Percentiles rank a stretch among this genome's conserved stretches.
These are phyloP conservation scores for Hypoxylon subgilvum DNA, from an alignment of 495 filamentous ascomycete genomes.

Conservation along the genomic window DNA sequence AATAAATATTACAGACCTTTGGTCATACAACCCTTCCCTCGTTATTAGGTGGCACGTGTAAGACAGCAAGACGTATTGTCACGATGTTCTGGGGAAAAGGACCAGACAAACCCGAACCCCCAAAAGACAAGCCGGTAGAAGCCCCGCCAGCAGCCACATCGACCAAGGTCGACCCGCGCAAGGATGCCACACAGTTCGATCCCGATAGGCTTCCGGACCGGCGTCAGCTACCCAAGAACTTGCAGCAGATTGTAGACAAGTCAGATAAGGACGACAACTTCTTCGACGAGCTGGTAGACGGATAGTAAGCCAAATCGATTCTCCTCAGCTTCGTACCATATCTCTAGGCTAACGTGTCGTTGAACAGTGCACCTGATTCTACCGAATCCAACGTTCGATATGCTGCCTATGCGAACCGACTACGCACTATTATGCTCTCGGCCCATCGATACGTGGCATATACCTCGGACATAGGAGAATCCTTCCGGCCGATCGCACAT, in stretches of 20 bases:
- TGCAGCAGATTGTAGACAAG: constrained; percentile 72
- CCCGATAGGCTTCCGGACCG: constrained; percentile 59
- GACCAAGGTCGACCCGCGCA: constrained; percentile 41
- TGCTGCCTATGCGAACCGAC: constrained; percentile 85
- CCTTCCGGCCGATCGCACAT: constrained; percentile 91
- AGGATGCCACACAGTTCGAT: constrained; percentile 45
- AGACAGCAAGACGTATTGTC: background rate
- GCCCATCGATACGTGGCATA: constrained; percentile 98
- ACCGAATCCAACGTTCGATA: constrained; percentile 88
- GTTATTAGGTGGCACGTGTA: background rate
- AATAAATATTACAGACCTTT: too few species aligned
- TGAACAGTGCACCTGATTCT: constrained; percentile 71
- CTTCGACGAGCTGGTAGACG: constrained; percentile 76
- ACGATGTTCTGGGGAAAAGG: constrained; percentile 51
- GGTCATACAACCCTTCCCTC: constrained; percentile 8
- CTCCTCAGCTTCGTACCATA: background rate
- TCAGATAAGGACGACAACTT: constrained; percentile 75
- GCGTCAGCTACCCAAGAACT: constrained; percentile 67
- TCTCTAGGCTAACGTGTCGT: constrained; percentile 17
- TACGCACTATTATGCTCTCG: constrained; percentile 86
- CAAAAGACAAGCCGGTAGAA: constrained; percentile 40
- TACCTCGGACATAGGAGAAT: constrained; percentile 96
- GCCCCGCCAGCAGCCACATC: constrained; percentile 33
- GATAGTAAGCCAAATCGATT: constrained; percentile 70
- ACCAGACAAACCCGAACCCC: constrained; percentile 46